Base-by-base conservation (phyloP, 257 asterid genomes). In the Solanum megistacrolobum region DNA sequence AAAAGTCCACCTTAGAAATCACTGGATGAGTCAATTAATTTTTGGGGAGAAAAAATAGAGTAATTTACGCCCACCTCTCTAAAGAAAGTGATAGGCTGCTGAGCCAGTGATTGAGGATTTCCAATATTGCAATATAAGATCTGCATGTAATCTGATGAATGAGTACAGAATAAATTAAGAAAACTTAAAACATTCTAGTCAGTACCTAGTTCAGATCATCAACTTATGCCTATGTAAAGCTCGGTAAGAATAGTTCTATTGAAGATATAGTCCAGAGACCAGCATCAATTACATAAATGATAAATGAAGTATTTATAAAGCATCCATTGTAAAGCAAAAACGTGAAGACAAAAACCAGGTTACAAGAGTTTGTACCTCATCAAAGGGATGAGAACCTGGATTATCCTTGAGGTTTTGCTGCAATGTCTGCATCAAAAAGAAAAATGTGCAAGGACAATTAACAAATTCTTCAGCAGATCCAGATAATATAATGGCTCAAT, bases 91-190 rank as follows among this genome's bases (percentile, higher is more conserved):
- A 97, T 92, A 74, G 99, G 98, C 89, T 95, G 98, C 92, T 97
- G 99, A 83, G 96, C 98, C 68, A 97, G 95, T 55, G 98, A 93
- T 87, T 97, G 99, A 86, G 99, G 99, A 88, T 97, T 97, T 74
- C 99, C 99, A 73, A 96, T 97, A 73, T 96, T 97, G 93, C 98
- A 97, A 90, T 96, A 97, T 27, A 97, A 86, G 79, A 97, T 95
- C 98, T 97, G 97, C 87, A 82, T 86, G 83, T 75, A 65, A 86
- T 18, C 21, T 36, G 71, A 85, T 38, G 58, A 71, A 86, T 65
- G 31, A 76, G 83, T 62, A 75, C 60, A 62, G 75, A 71, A 62
- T 12, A 27, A 23, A 48, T 72, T 2, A 23, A 87, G 78, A 65
- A 88, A 23, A 39, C 29, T n/a, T 81, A 32, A 39, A 7, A 12